phyloP scores from a whole-genome alignment of 208 protist species.

The Trypanosoma conorhini region DNA sequence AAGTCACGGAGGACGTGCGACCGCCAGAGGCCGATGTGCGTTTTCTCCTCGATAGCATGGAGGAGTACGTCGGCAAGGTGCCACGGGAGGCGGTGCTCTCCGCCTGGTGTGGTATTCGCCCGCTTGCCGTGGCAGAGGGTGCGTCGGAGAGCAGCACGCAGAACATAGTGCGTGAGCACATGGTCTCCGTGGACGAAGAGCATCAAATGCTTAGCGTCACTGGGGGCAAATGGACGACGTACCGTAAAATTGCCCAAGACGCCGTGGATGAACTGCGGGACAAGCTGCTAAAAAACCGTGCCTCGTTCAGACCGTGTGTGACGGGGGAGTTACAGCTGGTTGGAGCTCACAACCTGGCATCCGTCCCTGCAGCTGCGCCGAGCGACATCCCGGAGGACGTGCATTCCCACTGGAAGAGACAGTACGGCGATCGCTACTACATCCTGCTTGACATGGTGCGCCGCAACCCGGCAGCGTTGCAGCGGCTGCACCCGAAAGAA shows the following conservation, averaged over 20 bases:
- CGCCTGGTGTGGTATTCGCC: constrained; percentile 87
- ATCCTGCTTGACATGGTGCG: constrained; percentile 42
- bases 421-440: constrained; percentile 67
- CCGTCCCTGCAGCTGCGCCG: constrained; percentile 25
- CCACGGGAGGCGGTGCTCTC: constrained; percentile 69
- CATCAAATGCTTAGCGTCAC: constrained; percentile 84
- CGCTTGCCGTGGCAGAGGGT: constrained; percentile 48
- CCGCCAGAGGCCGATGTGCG: constrained; percentile 73
- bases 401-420: constrained; percentile 60
- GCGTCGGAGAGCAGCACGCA: constrained; percentile 41
- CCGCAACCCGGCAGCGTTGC: constrained; percentile 36
- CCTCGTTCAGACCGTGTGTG: constrained; percentile 48
- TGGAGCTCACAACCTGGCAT: constrained; percentile 67
- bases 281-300: constrained; percentile 47
- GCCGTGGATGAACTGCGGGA: constrained; percentile 65
- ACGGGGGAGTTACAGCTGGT: constrained; percentile 77
- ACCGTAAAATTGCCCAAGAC: constrained; percentile 94
- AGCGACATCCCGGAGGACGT: constrained; percentile 62
- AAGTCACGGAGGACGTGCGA: constrained; percentile 61
- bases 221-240: constrained; percentile 97
- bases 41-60: constrained; percentile 84
- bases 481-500: constrained; percentile 45
- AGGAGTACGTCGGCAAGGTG: constrained; percentile 63
- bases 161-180: constrained; percentile 93
- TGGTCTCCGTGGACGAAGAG: constrained; percentile 73